phyloP scores from a whole-genome alignment of 768 basidiomycete species.

The Nidularia sp. region DNA sequence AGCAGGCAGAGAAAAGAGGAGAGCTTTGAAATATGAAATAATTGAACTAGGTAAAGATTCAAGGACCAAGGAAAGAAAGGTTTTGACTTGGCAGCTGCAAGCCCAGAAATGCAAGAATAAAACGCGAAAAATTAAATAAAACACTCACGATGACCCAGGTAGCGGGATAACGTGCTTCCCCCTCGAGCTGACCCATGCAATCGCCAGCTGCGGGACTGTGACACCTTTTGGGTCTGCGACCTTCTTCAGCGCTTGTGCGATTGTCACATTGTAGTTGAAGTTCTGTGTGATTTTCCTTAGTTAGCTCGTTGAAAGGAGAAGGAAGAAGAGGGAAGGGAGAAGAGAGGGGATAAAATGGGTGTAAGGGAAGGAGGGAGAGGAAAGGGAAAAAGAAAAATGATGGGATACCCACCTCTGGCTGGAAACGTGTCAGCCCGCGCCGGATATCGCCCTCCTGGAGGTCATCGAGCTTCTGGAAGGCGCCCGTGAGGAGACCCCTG shows the following conservation, averaged over 20 bases:
- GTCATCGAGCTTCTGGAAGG: conserved; percentile 35
- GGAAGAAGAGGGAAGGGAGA: no score
- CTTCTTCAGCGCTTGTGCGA: conserved; percentile 35
- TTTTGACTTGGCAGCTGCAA: no score
- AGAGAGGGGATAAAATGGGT: no score
- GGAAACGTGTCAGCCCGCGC: conserved; percentile 34
- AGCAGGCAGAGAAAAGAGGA: no score
- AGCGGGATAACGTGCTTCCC: conserved; percentile 44
- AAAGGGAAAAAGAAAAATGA: no score
- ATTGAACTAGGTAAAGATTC: no score
- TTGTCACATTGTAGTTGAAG: conserved; percentile 35
- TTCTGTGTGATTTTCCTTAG: conserved; percentile 19
- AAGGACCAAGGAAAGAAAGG: no score
- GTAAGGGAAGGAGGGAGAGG: no score
- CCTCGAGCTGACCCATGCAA: conserved; percentile 38
- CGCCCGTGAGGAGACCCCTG: conserved; percentile 47
- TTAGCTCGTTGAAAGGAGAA: background rate
- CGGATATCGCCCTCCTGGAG: conserved; percentile 38
- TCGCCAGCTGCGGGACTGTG: conserved; percentile 36
- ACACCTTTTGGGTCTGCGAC: conserved; percentile 38
- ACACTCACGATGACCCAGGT: conserved; percentile 41
- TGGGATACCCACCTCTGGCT: conserved; percentile 31
- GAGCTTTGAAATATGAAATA: no score
- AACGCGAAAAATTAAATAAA: background rate
- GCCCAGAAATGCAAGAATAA: no score